Evolutionary conservation across 345 rosid species (phyloP).

Genomic region (Linum trigynum): DNA sequence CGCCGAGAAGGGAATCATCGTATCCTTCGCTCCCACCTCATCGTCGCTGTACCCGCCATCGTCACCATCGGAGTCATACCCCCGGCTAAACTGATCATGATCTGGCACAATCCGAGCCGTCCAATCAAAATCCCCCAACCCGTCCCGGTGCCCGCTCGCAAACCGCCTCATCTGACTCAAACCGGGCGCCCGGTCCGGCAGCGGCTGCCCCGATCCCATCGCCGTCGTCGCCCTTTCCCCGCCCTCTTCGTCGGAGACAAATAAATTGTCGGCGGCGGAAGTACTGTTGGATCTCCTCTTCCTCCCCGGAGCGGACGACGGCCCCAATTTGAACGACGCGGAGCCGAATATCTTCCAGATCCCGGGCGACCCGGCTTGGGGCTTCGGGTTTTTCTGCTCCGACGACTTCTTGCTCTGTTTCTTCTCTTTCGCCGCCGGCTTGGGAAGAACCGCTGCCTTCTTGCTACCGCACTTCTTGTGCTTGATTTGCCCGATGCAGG

Average conservation of each 20-base stretch:
- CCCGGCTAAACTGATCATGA: slow-evolving; percentile 32
- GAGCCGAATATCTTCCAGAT: not conserved
- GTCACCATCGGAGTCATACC: slow-evolving; percentile 41
- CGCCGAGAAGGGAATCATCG: slow-evolving; percentile 62
- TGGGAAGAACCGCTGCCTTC: not conserved
- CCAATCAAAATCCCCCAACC: slow-evolving; percentile 60
- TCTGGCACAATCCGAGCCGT: slow-evolving; percentile 44
- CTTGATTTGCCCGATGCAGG: slow-evolving; percentile 6
- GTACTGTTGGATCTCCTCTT: not conserved
- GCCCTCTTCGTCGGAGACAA: not conserved
- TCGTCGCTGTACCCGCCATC: slow-evolving; percentile 13
- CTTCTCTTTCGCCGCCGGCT: not conserved
- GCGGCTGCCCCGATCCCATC: not conserved
- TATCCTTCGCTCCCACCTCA: slow-evolving; percentile 29
- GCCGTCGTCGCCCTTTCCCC: not conserved
- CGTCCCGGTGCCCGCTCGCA: slow-evolving; percentile 50
- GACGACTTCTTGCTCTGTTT: not conserved
- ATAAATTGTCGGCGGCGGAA: not conserved
- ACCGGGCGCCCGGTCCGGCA: slow-evolving; percentile 37
- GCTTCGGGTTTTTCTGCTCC: not conserved
- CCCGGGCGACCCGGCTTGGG: not conserved
- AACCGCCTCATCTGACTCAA: slow-evolving; percentile 73
- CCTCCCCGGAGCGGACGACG: not conserved
- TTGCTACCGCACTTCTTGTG: not conserved
- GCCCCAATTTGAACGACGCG: not conserved